Percentiles rank a stretch among this genome's conserved stretches.
phyloP scores from a whole-genome alignment of 768 basidiomycete genomes.

The Suillus tomentosus region DNA sequence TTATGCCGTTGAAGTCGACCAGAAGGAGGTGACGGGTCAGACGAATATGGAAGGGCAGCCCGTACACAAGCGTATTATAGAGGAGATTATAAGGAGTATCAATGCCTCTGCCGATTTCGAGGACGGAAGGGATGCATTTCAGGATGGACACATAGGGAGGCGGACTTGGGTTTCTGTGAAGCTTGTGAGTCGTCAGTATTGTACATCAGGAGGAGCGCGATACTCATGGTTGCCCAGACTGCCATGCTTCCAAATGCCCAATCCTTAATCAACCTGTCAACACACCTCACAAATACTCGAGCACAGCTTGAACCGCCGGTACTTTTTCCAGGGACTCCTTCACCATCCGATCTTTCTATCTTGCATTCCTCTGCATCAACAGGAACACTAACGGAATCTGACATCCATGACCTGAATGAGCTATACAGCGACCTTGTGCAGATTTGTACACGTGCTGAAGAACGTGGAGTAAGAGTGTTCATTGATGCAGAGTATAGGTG shows the following conservation, averaged over 20 bases:
- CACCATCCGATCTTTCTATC: slow-evolving; percentile 57
- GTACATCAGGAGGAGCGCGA: not conserved
- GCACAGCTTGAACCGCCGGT: slow-evolving; percentile 35
- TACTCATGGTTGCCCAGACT: slow-evolving; percentile 42
- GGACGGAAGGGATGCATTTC: slow-evolving; percentile 37
- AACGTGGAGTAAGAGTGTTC: slow-evolving; percentile 66
- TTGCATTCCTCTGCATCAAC: slow-evolving; percentile 33
- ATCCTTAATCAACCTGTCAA: slow-evolving; percentile 62
- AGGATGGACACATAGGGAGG: slow-evolving; percentile 37
- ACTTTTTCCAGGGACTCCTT: slow-evolving; percentile 72
- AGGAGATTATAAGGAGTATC: slow-evolving; percentile 76
- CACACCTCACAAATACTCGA: slow-evolving; percentile 51
- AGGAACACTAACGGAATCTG: slow-evolving; percentile 47
- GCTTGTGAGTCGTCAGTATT: slow-evolving; percentile 49
- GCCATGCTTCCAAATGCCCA: slow-evolving; percentile 67
- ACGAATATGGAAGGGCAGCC: slow-evolving; percentile 25
- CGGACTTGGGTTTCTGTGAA: slow-evolving; percentile 88
- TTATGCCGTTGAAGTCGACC: slow-evolving; percentile 87
- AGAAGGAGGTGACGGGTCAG: slow-evolving; percentile 46
- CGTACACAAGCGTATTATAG: slow-evolving; percentile 62
- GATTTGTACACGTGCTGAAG: slow-evolving; percentile 66
- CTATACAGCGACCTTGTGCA: slow-evolving; percentile 61
- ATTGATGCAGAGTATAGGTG: slow-evolving; percentile 87
- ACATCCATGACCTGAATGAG: slow-evolving; percentile 60
- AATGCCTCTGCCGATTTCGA: slow-evolving; percentile 85